Evolutionary conservation across 768 basidiomycete species (phyloP).

Genomic region (Calocera cornea): DNA sequence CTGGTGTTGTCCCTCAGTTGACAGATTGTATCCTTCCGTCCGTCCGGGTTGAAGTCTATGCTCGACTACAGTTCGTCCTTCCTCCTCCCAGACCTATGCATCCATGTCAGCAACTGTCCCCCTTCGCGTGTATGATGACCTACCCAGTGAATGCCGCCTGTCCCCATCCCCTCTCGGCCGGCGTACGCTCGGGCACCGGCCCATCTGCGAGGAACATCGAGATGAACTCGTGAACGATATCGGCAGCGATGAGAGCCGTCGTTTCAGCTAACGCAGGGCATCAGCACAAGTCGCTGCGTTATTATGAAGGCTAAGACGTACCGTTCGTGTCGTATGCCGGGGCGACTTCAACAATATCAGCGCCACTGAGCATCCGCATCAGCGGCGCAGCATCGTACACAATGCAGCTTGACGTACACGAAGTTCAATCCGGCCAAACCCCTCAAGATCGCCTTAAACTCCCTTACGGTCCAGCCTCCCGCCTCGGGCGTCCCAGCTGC

Average conservation of each 20-base stretch:
- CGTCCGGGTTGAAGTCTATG: too few relatives aligned
- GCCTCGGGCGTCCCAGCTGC: conserved; percentile 72
- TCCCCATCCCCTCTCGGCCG: not conserved
- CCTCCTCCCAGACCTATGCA: not conserved
- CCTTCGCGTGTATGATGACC: not conserved
- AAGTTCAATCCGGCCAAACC: conserved; percentile 69
- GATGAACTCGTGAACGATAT: conserved; percentile 54
- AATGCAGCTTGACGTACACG: conserved; percentile 37
- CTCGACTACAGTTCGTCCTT: not conserved
- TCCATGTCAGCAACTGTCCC: not conserved
- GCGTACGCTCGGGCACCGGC: conserved; percentile 17
- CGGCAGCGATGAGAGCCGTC: conserved; percentile 54
- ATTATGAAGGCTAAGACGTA: conserved; percentile 20
- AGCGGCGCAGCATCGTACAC: not conserved
- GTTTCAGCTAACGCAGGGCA: conserved; percentile 38
- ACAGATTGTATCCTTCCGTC: too few relatives aligned
- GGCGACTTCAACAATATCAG: conserved; percentile 60
- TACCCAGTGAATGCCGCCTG: not conserved
- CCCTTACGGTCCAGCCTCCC: conserved; percentile 74
- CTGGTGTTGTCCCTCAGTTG: too few relatives aligned
- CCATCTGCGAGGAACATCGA: conserved; percentile 38
- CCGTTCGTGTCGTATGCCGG: conserved; percentile 57
- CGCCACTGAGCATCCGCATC: conserved; percentile 34
- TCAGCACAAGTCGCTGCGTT: conserved; percentile 4
- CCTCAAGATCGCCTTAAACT: conserved; percentile 66